Base-by-base conservation (phyloP, 1,284 basidiomycete species). In the Entoloma clypeatum region DNA sequence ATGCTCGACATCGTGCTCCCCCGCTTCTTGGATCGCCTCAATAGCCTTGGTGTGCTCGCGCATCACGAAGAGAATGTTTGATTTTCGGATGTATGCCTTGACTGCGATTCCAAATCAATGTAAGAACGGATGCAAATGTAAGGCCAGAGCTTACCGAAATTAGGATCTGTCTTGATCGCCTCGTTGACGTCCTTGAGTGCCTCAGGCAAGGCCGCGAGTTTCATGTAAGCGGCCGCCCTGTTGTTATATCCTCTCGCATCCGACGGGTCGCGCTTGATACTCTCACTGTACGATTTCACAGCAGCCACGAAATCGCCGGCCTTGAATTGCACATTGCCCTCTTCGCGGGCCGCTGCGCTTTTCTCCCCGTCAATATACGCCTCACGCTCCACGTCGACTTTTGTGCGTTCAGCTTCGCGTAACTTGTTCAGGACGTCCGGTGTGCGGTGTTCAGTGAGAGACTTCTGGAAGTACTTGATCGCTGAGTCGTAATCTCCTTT, bases 241-340 rank as follows among this genome's bases (percentile, higher is more conserved):
- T 99, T 99, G 60, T 94, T 98, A 74, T 96, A 99, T 10, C 90
- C 92, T 50, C 87, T 76, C 7, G 96, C 80, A 59, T 99, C 95
- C 23, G 67, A 62, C 29, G 96, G 96, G 56, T 92, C 84, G 39
- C 96, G 86, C 71, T 98, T 98, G 73, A 99, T 96, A 47, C 92
- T 86, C 69, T 99, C 96, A 9, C 87, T 80, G 69, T 99, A 99
- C 29, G 79, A 74, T 68, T 90, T 92, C 49, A 99, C 94, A 1
- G 94, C 90, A n/a, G 75, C 82, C 11, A 82, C 92, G 65, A 92
- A 97, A 62, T 93, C 82, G 18, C 91, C 93, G 3, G 68, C 74
- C 72, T 98, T 99, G 81, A 97, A 99, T 26, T 85, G 75, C 25
- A 71, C 67, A 63, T 99, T 99, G 11, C 96, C 96, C 60, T 94